Base-by-base conservation (phyloP, 2,329 filamentous ascomycete species). In the Penicillium rolfsii region DNA sequence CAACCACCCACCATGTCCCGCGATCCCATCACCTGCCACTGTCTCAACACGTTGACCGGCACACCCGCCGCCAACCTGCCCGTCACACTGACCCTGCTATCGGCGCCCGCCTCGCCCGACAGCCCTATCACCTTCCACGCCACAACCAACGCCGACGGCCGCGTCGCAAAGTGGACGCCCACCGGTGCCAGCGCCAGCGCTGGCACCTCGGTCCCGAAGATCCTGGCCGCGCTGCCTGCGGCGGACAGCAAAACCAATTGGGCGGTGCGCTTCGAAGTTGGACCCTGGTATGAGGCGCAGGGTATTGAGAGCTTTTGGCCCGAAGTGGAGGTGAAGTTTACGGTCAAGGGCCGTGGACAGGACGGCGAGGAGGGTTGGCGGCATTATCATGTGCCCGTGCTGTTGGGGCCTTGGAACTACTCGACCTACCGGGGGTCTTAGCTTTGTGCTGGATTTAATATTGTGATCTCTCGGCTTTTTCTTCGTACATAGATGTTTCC, bases 1-100 rank as follows among this genome's bases (percentile, higher is more conserved):
- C 52, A 52, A 61, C 61, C 61, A 22, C 54, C 65, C 53, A 62
- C 60, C 57, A 77, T 77, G 75, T 70, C 75, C 33, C 77, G 76
- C 67, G 77, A 80, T 60, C 80, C 79, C 24, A 81, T 82, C 62
- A 82, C 80, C 62, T 82, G 80, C 61, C 80, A 82, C 64, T 77
- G 80, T 57, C 79, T 85, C 52, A 82, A 84, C 67, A 81, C 78
- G 36, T 68, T 80, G 54, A 79, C 78, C 50, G 78, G 79, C 52
- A 79, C 78, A 9, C 77, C 80, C 9, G 77, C 76, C 22, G 74
- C 78, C 1, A 71, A 78, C 26, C 74, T 85, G 22, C 78, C 80
- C 33, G 83, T 84, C 66, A 79, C 78, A 0, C 76, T 83, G 36
- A 80, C 79, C 2, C 77, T 85, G 54, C 79, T 97, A 68, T 89